Conservation (phyloP, 2,329 filamentous ascomycete species). For the Conoideocrella luteorostrata region DNA sequence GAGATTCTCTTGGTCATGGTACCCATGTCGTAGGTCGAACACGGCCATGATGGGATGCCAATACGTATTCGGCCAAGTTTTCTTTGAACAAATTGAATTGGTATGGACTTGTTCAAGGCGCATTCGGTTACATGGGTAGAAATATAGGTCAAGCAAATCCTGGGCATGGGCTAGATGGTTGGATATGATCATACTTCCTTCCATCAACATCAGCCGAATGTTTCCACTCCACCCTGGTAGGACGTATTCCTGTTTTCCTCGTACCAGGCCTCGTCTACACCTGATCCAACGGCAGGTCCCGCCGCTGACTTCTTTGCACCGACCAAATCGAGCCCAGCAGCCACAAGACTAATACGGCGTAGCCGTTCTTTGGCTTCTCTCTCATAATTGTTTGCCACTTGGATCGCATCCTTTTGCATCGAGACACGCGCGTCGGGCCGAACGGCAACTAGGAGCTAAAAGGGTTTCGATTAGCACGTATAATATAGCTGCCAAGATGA, state of each 20-base stretch:
- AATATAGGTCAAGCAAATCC: not conserved
- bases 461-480: not conserved
- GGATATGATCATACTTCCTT: not conserved
- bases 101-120: not conserved
- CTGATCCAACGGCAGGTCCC: constrained; percentile 7
- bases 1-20: no score
- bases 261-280: constrained; percentile 28
- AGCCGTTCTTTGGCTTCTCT: constrained; percentile 70
- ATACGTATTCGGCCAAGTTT: no score
- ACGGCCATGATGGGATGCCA: no score
- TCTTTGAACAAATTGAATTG: not conserved
- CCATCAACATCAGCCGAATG: constrained; percentile 7
- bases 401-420: constrained; percentile 64
- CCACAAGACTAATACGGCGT: constrained; percentile 67
- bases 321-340: constrained; percentile 66
- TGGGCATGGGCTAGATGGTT: not conserved
- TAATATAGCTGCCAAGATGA: no score
- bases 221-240: constrained; percentile 4
- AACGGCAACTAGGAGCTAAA: constrained; percentile 64
- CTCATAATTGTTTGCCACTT: constrained; percentile 65
- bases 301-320: constrained; percentile 16
- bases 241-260: constrained; percentile 18
- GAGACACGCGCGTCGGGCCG: constrained; percentile 58
- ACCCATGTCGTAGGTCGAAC: no score
- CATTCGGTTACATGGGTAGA: no score